A percentile compares a stretch with the other conserved stretches of the same genome.
These are phyloP conservation scores for Neurospora sp. DNA, from an alignment of 495 filamentous ascomycete genomes.

Conservation along the genomic window DNA sequence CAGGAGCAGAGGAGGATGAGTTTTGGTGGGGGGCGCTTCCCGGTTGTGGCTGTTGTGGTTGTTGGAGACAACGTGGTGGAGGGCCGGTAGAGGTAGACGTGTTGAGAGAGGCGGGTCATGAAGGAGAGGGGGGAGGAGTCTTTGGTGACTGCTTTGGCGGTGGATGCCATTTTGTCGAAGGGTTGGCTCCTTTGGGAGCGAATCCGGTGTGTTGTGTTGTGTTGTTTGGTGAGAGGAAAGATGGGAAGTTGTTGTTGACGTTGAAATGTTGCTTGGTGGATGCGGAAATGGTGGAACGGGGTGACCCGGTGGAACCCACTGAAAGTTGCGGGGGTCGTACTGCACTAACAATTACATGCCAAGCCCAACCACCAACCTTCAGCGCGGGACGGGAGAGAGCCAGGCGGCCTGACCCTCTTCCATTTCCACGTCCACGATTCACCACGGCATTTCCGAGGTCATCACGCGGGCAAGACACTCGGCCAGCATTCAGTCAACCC, in stretches of 20 bases:
- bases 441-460: background rate
- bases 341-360: background rate
- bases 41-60: background rate
- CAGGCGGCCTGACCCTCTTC: background rate
- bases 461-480: background rate
- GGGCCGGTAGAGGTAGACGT: constrained; percentile 28
- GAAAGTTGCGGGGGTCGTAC: background rate
- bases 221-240: background rate
- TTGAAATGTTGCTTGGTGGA: background rate
- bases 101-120: constrained; percentile 28
- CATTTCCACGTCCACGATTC: background rate
- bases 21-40: constrained; percentile 15
- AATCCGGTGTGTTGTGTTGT: background rate
- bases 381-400: background rate
- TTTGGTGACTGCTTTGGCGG: constrained; percentile 1
- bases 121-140: constrained; percentile 13
- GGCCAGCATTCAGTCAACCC: background rate
- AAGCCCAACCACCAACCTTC: background rate
- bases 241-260: background rate
- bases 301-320: background rate
- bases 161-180: constrained; percentile 11
- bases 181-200: background rate
- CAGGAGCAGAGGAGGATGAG: constrained; percentile 34
- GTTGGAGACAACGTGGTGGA: background rate
- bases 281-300: background rate